phyloP scores from a whole-genome alignment of 139 green algal species.

The Chlamydomonas asymmetrica region DNA sequence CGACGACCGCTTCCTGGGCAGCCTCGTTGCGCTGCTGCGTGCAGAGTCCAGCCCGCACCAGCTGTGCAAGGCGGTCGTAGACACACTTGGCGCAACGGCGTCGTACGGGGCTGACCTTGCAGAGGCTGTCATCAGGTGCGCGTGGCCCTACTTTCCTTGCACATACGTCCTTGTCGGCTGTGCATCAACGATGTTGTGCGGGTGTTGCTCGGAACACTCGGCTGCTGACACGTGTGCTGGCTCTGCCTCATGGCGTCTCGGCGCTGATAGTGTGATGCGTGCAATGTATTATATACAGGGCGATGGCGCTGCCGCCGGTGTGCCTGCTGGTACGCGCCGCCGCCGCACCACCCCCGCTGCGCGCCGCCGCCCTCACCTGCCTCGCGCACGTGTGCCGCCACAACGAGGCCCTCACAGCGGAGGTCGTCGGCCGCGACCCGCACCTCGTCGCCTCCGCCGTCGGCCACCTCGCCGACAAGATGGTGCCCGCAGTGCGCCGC shows the following conservation, averaged over 20 bases:
- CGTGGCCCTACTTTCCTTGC: neutral
- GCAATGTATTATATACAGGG: no score
- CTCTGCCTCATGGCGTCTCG: no score
- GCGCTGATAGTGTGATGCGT: no score
- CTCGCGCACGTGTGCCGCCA: conserved; percentile 36
- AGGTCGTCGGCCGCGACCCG: conserved; percentile 24
- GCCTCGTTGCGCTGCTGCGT: conserved; percentile 29
- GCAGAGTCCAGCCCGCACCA: neutral
- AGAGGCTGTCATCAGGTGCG: conserved; percentile 31
- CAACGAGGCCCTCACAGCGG: conserved; percentile 38
- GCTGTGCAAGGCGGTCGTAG: conserved; percentile 25
- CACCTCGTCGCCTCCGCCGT: conserved; percentile 29
- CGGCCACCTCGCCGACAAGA: conserved; percentile 38
- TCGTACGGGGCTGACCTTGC: conserved; percentile 25
- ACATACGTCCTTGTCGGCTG: no score
- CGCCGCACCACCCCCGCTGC: conserved; percentile 41
- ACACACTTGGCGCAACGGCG: conserved; percentile 31
- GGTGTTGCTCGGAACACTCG: no score
- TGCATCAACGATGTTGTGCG: no score
- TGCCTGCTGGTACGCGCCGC: conserved; percentile 24
- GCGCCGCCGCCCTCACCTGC: conserved; percentile 31
- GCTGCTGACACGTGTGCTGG: no score
- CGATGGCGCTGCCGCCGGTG: conserved; percentile 16
- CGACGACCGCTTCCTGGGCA: conserved; percentile 25
- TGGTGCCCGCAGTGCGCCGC: conserved; percentile 43